Evolutionary conservation across 768 basidiomycete genomes (phyloP).

Genomic region (Rhizopogon vinicolor): DNA sequence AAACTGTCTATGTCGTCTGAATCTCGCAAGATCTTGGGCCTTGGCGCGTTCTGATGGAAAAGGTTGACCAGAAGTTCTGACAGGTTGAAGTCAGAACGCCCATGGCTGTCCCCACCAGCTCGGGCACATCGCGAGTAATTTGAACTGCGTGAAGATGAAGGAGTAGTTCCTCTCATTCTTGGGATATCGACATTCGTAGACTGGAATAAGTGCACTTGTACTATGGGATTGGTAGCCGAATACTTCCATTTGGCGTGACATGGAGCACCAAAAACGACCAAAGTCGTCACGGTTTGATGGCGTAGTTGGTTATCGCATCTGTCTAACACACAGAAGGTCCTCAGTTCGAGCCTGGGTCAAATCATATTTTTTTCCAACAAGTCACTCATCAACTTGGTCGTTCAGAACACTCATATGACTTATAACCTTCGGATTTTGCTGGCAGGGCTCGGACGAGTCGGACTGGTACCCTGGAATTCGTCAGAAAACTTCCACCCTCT

Average conservation of each 20-base stretch:
- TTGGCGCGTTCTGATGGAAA: neutral
- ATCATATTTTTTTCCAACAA: conserved; percentile 12
- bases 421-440: too few relatives aligned
- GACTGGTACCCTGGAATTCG: too few relatives aligned
- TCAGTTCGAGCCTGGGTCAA: conserved; percentile 65
- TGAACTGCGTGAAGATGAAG: neutral
- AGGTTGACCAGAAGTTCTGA: neutral
- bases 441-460: too few relatives aligned
- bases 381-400: too few relatives aligned
- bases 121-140: neutral
- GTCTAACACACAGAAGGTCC: conserved; percentile 81
- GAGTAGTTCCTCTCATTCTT: neutral
- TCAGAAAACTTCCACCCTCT: too few relatives aligned
- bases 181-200: neutral
- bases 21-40: neutral
- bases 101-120: neutral
- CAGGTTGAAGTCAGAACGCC: neutral
- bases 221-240: neutral
- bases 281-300: conserved; percentile 38
- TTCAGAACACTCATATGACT: too few relatives aligned
- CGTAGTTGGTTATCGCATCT: conserved; percentile 84
- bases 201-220: neutral
- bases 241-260: neutral
- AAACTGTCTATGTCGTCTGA: neutral
- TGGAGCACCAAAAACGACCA: too few relatives aligned